Percentiles rank a stretch among this genome's conserved stretches.
These are phyloP conservation scores for Carex myosuroides DNA, from an alignment of 176 grass and related monocot species.

Conservation along the genomic window DNA sequence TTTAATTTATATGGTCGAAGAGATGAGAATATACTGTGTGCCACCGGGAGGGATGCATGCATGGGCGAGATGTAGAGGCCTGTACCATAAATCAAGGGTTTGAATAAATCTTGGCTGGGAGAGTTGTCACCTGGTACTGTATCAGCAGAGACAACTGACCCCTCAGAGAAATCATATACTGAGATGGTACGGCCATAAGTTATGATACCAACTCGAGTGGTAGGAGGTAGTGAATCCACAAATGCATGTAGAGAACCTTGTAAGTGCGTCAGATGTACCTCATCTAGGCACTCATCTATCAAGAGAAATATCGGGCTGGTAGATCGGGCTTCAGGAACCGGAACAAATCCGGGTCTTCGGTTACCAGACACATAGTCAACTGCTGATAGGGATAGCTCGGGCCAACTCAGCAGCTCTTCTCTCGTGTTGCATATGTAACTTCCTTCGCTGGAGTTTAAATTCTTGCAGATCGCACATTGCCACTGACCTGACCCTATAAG, in stretches of 20 bases:
- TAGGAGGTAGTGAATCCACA: constrained; percentile 68
- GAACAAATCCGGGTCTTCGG: constrained; percentile 61
- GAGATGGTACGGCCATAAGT: constrained; percentile 86
- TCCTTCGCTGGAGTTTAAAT: constrained; percentile 67
- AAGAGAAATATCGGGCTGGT: constrained; percentile 78
- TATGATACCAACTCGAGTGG: constrained; percentile 74
- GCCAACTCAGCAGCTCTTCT: constrained; percentile 68
- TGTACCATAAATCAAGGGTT: constrained; percentile 76
- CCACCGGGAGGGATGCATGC: constrained; percentile 79
- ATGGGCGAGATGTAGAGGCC: constrained; percentile 82
- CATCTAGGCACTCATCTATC: constrained; percentile 88
- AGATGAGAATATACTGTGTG: constrained; percentile 90
- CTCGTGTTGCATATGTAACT: constrained; percentile 71
- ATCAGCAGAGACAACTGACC: constrained; percentile 60
- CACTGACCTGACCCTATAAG: constrained; percentile 60
- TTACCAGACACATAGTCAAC: constrained; percentile 76
- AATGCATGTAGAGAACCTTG: constrained; percentile 98
- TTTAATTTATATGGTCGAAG: constrained; percentile 68
- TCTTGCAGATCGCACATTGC: constrained; percentile 91
- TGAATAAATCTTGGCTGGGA: constrained; percentile 64
- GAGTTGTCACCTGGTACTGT: constrained; percentile 78
- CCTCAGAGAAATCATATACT: constrained; percentile 97
- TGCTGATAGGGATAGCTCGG: constrained; percentile 49
- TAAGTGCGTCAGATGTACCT: constrained; percentile 83
- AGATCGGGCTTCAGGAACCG: constrained; percentile 56